These are phyloP conservation scores for Sordaria brevicollis DNA, from an alignment of 495 filamentous ascomycete genomes.

Conservation along the genomic window DNA sequence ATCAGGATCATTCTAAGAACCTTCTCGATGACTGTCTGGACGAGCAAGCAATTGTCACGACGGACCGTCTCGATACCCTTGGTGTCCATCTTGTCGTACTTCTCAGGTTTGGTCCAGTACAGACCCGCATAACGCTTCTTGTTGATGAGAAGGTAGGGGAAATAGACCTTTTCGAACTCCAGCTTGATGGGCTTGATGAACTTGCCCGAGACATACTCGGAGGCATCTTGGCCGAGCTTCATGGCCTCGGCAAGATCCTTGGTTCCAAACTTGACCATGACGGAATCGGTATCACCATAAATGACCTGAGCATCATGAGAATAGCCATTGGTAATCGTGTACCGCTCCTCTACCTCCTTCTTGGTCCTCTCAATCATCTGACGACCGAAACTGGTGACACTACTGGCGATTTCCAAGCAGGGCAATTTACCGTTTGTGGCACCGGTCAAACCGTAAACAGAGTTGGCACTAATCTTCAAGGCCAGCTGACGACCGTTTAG, in stretches of 20 bases:
- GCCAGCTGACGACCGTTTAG: constrained; percentile 95
- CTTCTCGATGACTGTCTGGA: constrained; percentile 96
- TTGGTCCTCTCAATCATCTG: constrained; percentile 99
- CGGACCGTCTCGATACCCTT: constrained; percentile 99
- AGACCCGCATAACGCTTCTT: constrained; percentile 98
- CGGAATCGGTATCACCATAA: constrained; percentile 98
- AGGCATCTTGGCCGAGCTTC: constrained; percentile 88
- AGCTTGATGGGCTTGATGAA: constrained; percentile 96
- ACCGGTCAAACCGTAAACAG: constrained; percentile 94
- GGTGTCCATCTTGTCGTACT: constrained; percentile 98
- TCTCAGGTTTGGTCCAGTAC: constrained; percentile 92
- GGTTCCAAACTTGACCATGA: constrained; percentile 98
- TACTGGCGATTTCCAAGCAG: constrained; percentile 90
- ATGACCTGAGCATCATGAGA: constrained; percentile 90
- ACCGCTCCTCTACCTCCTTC: constrained; percentile 77
- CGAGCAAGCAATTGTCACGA: constrained; percentile 89
- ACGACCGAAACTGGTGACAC: constrained; percentile 88
- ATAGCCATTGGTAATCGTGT: constrained; percentile 90
- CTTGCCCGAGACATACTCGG: constrained; percentile 75
- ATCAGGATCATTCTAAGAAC: constrained; percentile 93
- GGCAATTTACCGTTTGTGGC: constrained; percentile 93
- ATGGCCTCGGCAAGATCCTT: constrained; percentile 75
- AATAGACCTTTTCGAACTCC: constrained; percentile 99
- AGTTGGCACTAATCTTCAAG: constrained; percentile 94
- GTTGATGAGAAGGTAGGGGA: constrained; percentile 97